Evolutionary conservation across 805 yeast genomes (phyloP).

Genomic region (Vanderwaltozyma verrucispora): DNA sequence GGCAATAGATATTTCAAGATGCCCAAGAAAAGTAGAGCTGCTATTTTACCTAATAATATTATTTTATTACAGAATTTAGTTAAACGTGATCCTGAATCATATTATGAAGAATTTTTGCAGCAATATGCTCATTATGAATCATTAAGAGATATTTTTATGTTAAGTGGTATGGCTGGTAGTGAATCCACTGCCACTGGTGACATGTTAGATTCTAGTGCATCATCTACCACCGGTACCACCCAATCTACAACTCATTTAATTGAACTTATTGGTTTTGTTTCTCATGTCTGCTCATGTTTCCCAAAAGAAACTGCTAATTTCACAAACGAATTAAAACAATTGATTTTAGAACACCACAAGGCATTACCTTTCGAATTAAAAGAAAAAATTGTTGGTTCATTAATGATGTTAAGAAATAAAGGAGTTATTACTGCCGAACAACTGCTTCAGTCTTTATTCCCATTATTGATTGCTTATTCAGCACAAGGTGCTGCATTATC

Average conservation of each 20-base stretch:
- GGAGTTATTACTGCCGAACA: conserved; percentile 68
- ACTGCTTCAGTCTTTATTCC: conserved; percentile 80
- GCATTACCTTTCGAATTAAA: conserved; percentile 75
- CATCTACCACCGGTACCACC: conserved; percentile 20
- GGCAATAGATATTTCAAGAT: too few species aligned
- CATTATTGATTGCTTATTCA: conserved; percentile 60
- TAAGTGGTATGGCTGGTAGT: conserved; percentile 33
- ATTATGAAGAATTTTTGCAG: conserved; percentile 85
- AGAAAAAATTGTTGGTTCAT: conserved; percentile 82
- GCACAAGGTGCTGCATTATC: conserved; percentile 35
- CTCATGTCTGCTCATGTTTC: conserved; percentile 85
- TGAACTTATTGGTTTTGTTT: conserved; percentile 80
- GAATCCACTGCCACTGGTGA: conserved; percentile 27
- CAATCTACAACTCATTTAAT: conserved; percentile 41
- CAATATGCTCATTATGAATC: conserved; percentile 92
- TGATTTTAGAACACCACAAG: conserved; percentile 67
- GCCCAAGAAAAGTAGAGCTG: conserved; percentile 88
- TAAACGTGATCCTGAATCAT: conserved; percentile 88
- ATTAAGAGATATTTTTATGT: conserved; percentile 71
- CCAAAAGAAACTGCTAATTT: conserved; percentile 80
- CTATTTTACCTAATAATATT: conserved; percentile 84
- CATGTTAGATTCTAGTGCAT: conserved; percentile 14
- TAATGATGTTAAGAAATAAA: conserved; percentile 85
- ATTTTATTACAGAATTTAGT: conserved; percentile 86
- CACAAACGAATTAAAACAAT: conserved; percentile 66